Evolutionary conservation across 2,329 filamentous ascomycete genomes (phyloP), one percentile per base, ranked within the genome.

Genomic region (Pestalotiopsis sp.): DNA sequence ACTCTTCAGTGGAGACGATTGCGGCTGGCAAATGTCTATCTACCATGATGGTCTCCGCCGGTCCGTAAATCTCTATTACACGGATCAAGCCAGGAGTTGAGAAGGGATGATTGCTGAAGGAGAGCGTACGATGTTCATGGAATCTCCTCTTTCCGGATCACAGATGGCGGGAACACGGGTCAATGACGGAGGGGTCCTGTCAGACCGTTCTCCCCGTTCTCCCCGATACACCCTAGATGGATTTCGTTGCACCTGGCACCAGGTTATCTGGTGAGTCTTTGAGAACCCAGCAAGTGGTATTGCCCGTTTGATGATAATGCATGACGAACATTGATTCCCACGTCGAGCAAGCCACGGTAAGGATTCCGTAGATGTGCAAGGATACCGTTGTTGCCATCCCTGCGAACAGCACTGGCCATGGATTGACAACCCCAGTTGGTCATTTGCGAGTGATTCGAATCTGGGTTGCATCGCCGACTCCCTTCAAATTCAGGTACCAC

Each of bases 321-420:
- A 59, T 59, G 57, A 59, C 23, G 57, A 59, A 17, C 23, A 59
- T 36, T 36, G 31, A 36, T 59, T 27, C 57, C 57, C 57, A 27
- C 12, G 57, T 36, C 17, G 3, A 59, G 57, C 57, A 36, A 59
- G 23, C 23, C 14, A 59, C 57, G 57, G 57, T 27, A 59, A 59
- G 57, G 57, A 36, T 59, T 36, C 57, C 57, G 57, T 59, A 59
- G 57, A 59, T 27, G 27, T 59, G 59, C 59, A 62, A 62, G 59
- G 59, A 39, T 36, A 38, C 59, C 59, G 59, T 31, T 41, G 59
- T 31, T 39, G n/a, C 17, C 27, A 62, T n/a, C 59, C 59, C 59
- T 62, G 59, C 23, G 27, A 13, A 36, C 31, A 11, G 25, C 59
- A 62, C n/a, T 17, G 36, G 36, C 59, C n/a, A 62, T 25, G 27